Evolutionary conservation across 192 early-diverging fungal genomes (phyloP).

Genomic region (Pilaira anomala): DNA sequence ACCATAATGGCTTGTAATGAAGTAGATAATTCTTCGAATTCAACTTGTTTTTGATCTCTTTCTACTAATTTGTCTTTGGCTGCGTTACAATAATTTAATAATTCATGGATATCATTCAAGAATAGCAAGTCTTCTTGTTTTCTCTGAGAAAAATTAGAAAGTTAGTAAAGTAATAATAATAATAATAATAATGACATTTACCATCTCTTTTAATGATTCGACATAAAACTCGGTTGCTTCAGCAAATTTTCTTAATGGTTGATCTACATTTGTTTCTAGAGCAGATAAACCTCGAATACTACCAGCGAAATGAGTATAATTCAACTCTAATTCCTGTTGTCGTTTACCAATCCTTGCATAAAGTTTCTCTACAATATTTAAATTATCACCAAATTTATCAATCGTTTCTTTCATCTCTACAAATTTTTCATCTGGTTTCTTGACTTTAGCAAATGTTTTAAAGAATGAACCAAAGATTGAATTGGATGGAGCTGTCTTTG

Average conservation of each 20-base stretch:
- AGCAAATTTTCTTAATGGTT: slow-evolving; percentile 71
- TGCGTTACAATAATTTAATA: slow-evolving; percentile 73
- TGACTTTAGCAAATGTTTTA: slow-evolving; percentile 86
- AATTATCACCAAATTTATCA: slow-evolving; percentile 83
- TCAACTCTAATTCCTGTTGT: slow-evolving; percentile 72
- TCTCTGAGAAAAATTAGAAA: slow-evolving; percentile 30
- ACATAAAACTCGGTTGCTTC: slow-evolving; percentile 72
- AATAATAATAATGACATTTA: slow-evolving; percentile 20
- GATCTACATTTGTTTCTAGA: slow-evolving; percentile 85
- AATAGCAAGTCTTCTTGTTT: slow-evolving; percentile 66
- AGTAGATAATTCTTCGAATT: slow-evolving; percentile 83
- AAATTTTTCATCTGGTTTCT: slow-evolving; percentile 84
- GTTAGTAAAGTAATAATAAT: background rate
- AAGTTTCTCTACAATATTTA: slow-evolving; percentile 81
- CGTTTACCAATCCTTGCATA: slow-evolving; percentile 71
- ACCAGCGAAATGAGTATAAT: slow-evolving; percentile 74
- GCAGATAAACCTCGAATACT: slow-evolving; percentile 72
- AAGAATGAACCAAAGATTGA: slow-evolving; percentile 79
- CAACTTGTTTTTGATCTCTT: slow-evolving; percentile 94
- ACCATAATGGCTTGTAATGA: slow-evolving; percentile 66
- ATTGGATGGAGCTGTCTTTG: background rate
- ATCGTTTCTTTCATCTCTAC: slow-evolving; percentile 78
- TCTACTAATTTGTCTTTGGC: slow-evolving; percentile 72
- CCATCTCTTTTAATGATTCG: slow-evolving; percentile 66
- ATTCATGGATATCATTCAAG: slow-evolving; percentile 79